These are phyloP conservation scores for Verticillium klebahnii DNA, from an alignment of 2,329 filamentous ascomycete species.

Conservation along the genomic window DNA sequence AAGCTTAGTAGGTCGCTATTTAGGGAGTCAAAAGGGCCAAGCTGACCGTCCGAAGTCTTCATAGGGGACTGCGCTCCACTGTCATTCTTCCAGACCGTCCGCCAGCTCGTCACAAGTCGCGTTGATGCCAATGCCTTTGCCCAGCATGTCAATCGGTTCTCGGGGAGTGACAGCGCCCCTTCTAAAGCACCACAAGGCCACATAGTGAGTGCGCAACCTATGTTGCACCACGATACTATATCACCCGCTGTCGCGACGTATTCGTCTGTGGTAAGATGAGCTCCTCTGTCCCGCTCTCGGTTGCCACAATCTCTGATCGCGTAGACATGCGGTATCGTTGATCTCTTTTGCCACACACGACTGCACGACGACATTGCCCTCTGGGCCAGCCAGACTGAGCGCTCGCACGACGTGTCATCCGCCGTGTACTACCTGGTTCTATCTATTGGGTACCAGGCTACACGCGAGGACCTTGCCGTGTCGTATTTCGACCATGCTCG, in stretches of 20 bases:
- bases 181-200: constrained; percentile 8
- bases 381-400: constrained; percentile 33
- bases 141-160: constrained; percentile 44
- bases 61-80: constrained; percentile 53
- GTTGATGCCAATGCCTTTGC: constrained; percentile 47
- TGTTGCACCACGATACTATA: constrained; percentile 12
- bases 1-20: constrained; percentile 30
- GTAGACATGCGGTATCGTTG: constrained; percentile 39
- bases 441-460: constrained; percentile 41
- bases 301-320: background rate
- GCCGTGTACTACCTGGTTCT: constrained; percentile 45
- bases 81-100: constrained; percentile 51
- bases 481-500: constrained; percentile 47
- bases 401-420: constrained; percentile 30
- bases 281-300: background rate
- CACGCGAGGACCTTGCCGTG: constrained; percentile 35
- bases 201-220: constrained; percentile 13
- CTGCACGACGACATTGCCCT: constrained; percentile 33
- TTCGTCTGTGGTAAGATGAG: constrained; percentile 18
- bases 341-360: constrained; percentile 39
- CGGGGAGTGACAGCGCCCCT: constrained; percentile 16
- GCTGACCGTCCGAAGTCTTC: constrained; percentile 28
- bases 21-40: background rate
- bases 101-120: constrained; percentile 43
- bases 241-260: constrained; percentile 16